phyloP scores from a whole-genome alignment of 371 early-diverging fungal species.

The Apophysomyces sp. region DNA sequence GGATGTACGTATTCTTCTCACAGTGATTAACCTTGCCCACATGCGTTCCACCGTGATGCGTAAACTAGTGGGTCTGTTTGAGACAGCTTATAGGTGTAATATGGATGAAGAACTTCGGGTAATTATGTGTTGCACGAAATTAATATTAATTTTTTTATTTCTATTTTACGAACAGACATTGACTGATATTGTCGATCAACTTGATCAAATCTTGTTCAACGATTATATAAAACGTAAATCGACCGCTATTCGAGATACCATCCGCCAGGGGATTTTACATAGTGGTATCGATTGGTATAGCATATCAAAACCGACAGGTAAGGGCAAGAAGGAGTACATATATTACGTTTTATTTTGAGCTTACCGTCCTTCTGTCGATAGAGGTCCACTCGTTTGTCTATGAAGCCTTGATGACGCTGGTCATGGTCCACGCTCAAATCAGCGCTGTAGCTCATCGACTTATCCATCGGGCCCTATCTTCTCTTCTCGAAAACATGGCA shows the following conservation, averaged over 20 bases:
- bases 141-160: neutral
- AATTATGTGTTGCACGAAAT: slow-evolving; percentile 10
- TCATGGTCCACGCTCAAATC: slow-evolving; percentile 90
- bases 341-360: slow-evolving; percentile 3
- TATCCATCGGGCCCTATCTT: slow-evolving; percentile 73
- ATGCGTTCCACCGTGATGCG: slow-evolving; percentile 68
- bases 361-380: slow-evolving; percentile 13
- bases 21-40: slow-evolving; percentile 79
- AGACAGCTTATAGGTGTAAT: slow-evolving; percentile 61
- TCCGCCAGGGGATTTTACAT: slow-evolving; percentile 76
- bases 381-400: slow-evolving; percentile 90
- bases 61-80: slow-evolving; percentile 71
- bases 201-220: slow-evolving; percentile 82
- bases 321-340: neutral
- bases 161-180: slow-evolving; percentile 39
- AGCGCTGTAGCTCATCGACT: slow-evolving; percentile 75
- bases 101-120: slow-evolving; percentile 70
- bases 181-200: slow-evolving; percentile 59
- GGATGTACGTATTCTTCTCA: slow-evolving; percentile 74
- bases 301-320: slow-evolving; percentile 73
- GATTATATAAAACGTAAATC: slow-evolving; percentile 82
- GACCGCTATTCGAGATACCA: slow-evolving; percentile 61
- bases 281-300: slow-evolving; percentile 88
- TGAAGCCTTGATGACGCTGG: slow-evolving; percentile 82
- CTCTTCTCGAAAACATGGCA: slow-evolving; percentile 68